Evolutionary conservation across 2,329 filamentous ascomycete species (phyloP).

Genomic region (Pestalotiopsis sp.): DNA sequence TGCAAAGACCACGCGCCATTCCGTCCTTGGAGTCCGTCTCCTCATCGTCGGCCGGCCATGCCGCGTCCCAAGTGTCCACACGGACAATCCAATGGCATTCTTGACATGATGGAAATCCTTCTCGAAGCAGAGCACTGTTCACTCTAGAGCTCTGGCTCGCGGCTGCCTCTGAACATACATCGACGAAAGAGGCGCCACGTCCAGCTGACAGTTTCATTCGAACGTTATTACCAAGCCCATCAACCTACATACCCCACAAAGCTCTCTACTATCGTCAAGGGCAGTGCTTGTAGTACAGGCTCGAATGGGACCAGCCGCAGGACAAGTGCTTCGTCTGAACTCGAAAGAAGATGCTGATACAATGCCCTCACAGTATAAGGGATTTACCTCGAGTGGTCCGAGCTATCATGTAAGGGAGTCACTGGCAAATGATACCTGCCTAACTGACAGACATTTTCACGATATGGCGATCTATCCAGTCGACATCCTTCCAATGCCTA

Average conservation of each 20-base stretch:
- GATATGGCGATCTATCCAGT: too few species aligned
- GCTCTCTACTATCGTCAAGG: not conserved
- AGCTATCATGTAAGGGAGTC: too few species aligned
- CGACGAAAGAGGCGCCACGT: not conserved
- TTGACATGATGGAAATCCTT: not conserved
- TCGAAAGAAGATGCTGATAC: not conserved
- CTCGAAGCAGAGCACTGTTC: not conserved
- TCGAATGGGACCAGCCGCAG: not conserved
- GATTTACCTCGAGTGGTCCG: not conserved
- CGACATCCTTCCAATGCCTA: too few species aligned
- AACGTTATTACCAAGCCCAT: not conserved
- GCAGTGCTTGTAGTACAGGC: not conserved
- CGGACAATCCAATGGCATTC: not conserved
- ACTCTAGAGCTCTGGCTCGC: not conserved
- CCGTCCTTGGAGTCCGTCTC: not conserved
- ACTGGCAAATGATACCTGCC: too few species aligned
- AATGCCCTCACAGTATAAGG: not conserved
- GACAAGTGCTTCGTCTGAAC: not conserved
- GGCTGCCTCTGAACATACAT: not conserved
- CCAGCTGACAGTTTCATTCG: not conserved
- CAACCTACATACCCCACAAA: not conserved
- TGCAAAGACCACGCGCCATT: not conserved
- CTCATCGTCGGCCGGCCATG: constrained; percentile 1
- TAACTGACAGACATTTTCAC: too few species aligned
- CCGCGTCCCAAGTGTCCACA: not conserved